Base-by-base conservation (phyloP, 2,329 filamentous ascomycete species). In the Coniella vitis region DNA sequence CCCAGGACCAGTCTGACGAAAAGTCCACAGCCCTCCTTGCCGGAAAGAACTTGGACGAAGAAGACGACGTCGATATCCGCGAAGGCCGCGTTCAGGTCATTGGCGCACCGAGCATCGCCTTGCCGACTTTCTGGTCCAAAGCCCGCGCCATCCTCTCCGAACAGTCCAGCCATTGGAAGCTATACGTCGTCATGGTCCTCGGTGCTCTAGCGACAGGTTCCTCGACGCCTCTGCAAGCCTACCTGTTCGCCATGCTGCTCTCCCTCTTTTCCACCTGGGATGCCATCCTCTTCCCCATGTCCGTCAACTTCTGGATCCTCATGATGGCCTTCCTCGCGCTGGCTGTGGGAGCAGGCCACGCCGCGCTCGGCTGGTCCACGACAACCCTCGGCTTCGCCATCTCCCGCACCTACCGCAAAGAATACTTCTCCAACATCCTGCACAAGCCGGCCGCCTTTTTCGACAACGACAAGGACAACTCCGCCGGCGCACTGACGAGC, bases 381-480 rank as follows among this genome's bases (percentile, higher is more conserved):
- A 51, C 51, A 4, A 47, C 34, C 3, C 35, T 53, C 21, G 47
- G 47, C 3, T 53, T 53, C 31, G 47, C 22, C 14, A 22, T 20
- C n/a, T 35, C 31, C 7, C 35, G 22, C 14, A 25, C 37, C 8
- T 40, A 47, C 58, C 72, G 80, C 17, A 68, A 76, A 56, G 72
- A 82, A 54, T 83, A 84, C 57, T 77, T 84, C 40, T 65, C 72
- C 44, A 73, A 75, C 51, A 75, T 84, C 3, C 64, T 83, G 17
- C 72, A 72, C 46, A 78, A 83, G 57, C 73, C 74, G 46, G 74
- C 78, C 1, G 65, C 74, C 0, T 84, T 79, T 61, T 84, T 83
- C 49, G 80, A 84, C 52, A 63, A 73, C 0, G 72, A 76, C 16
- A 12, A 40, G 19, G 19, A 32, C 3, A 47, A 83, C 57, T 47